A percentile compares a stretch with the other conserved stretches of the same genome.
phyloP scores from a whole-genome alignment of 371 early-diverging fungal genomes.

The Coemansia linderi region DNA sequence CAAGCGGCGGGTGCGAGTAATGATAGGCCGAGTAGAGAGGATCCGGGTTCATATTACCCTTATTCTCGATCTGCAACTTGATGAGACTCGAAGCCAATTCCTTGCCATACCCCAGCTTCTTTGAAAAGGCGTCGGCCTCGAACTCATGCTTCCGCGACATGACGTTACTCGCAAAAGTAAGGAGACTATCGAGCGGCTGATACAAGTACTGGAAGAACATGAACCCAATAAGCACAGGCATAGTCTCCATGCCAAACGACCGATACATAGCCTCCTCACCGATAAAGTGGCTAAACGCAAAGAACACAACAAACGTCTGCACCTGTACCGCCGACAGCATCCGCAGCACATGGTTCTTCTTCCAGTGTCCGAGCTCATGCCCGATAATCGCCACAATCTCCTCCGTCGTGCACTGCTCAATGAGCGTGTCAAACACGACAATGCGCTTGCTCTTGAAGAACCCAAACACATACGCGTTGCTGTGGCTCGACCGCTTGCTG shows the following conservation, averaged over 20 bases:
- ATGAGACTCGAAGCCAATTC: conserved; percentile 80
- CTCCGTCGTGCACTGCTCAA: conserved; percentile 80
- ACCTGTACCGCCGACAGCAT: conserved; percentile 72
- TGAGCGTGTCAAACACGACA: conserved; percentile 94
- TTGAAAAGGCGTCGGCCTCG: conserved; percentile 94
- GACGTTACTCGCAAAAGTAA: conserved; percentile 77
- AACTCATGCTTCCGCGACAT: conserved; percentile 89
- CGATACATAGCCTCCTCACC: conserved; percentile 70
- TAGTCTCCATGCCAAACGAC: conserved; percentile 81
- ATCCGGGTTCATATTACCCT: conserved; percentile 88
- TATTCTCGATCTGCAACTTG: conserved; percentile 90
- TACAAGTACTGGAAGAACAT: conserved; percentile 80
- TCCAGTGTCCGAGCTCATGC: conserved; percentile 99
- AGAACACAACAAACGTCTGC: conserved; percentile 81
- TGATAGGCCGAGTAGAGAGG: conserved; percentile 90
- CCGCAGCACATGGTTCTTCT: conserved; percentile 81
- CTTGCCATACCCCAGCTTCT: conserved; percentile 82
- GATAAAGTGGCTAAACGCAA: conserved; percentile 78
- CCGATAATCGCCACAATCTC: conserved; percentile 94
- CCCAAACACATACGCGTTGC: conserved; percentile 98
- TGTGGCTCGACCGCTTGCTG: conserved; percentile 89
- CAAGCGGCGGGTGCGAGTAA: conserved; percentile 91
- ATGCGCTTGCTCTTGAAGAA: conserved; percentile 97
- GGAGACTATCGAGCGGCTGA: conserved; percentile 76
- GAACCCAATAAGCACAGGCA: conserved; percentile 86